Base-by-base conservation (phyloP, 2,329 filamentous ascomycete genomes). In the Cladosporium sp. region DNA sequence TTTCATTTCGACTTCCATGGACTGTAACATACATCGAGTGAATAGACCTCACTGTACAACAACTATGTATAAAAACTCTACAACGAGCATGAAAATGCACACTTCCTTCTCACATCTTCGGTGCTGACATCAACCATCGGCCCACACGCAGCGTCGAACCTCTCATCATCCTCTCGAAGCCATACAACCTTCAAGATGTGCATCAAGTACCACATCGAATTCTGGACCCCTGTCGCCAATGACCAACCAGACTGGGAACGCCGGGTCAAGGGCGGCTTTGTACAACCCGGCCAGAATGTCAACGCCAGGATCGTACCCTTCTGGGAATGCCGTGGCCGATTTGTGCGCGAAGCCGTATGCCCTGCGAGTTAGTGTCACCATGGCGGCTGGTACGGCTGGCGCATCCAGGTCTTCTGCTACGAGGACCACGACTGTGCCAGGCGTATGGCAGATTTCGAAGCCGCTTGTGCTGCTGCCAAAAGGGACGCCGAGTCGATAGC, bases 371-470 rank as follows among this genome's bases (percentile, higher is more conserved):
- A n/a, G n/a, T n/a, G n/a, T n/a, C n/a, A n/a, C n/a, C n/a, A n/a
- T n/a, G n/a, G n/a, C n/a, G n/a, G n/a, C n/a, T n/a, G n/a, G n/a
- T n/a, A n/a, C n/a, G n/a, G n/a, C n/a, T n/a, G n/a, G n/a, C n/a
- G n/a, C n/a, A n/a, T n/a, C n/a, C n/a, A n/a, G n/a, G n/a, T n/a
- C 35, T 56, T 63, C 11, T 63, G 61, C 35, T 55, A 63, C 23
- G 10, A 63, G 49, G 61, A 63, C 35, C 6, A 63, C 16, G 50
- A 63, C 35, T 63, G 61, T 18, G 35, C 49, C 35, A 10, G 26
- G 5, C 61, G 61, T 16, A 5, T 63, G 18, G 33, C n/a, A 23
- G 23, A 55, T 12, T 18, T 63, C 14, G 23, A 63, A 23, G 14
- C 26, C 23, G 49, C 49, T 14, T 55, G 35, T 12, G 28, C 33